A percentile compares a stretch with the other conserved stretches of the same genome.
Evolutionary conservation across 2,329 filamentous ascomycete species (phyloP).

Genomic region (Cryphonectria japonica): DNA sequence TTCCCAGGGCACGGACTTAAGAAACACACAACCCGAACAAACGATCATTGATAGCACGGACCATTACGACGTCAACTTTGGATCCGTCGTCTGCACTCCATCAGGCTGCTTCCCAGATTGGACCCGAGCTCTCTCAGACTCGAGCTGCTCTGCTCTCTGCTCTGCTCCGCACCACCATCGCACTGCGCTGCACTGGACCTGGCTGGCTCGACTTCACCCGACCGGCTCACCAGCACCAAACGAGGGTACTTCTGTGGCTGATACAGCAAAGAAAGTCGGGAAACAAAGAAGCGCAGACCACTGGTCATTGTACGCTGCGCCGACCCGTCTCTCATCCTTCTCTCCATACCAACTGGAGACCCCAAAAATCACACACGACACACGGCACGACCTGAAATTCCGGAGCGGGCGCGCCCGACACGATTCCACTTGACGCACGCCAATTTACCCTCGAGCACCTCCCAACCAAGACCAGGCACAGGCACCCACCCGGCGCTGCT

Average conservation of each 20-base stretch:
- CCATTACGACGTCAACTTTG: constrained; percentile 5
- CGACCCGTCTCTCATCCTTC: neutral
- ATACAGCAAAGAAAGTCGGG: neutral
- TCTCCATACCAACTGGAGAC: neutral
- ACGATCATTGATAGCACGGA: constrained; percentile 11
- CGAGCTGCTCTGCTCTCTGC: neutral
- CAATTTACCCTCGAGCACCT: neutral
- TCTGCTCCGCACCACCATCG: neutral
- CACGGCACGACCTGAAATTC: constrained; percentile 5
- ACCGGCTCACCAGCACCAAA: neutral
- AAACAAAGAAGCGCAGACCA: neutral
- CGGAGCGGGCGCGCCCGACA: constrained; percentile 3
- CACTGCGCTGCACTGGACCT: neutral
- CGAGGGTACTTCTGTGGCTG: constrained; percentile 5
- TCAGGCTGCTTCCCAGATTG: neutral
- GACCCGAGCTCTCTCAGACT: neutral
- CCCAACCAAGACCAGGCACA: neutral
- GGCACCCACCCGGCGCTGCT: neutral
- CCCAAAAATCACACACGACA: neutral
- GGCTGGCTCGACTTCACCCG: neutral
- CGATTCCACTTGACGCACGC: neutral
- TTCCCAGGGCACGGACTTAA: neutral
- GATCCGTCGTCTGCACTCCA: neutral
- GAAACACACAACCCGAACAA: neutral
- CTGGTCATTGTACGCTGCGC: neutral